Base-by-base conservation (phyloP, 202 grass and related monocot genomes). In the Schoenoplectus triqueter region DNA sequence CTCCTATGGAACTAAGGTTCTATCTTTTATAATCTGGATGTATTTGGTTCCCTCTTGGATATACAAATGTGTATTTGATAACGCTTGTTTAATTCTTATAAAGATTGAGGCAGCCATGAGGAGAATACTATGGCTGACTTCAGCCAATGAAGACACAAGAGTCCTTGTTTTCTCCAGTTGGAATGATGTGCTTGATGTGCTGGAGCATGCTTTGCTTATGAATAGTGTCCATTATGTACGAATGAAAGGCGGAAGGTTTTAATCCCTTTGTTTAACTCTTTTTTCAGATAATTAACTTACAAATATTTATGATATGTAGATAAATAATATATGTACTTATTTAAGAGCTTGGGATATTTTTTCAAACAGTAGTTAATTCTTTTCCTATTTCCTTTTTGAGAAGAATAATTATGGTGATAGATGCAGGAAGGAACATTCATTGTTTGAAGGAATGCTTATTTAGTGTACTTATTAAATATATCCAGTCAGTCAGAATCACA, bases 241-340 rank as follows among this genome's bases (percentile, higher is more conserved):
- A 54, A 98, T 98, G 95, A 98, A 98, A 92, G 95, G 95, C 76
- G 92, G 95, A 89, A 92, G 95, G 95, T 95, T 77, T 59, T 57
- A 76, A 39, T 50, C 39, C 10, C 20, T 40, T 81, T 64, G 13
- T 44, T 55, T 13, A 10, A 83, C 22, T 10, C 72, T 61, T 84
- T 50, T 41, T 42, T 87, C 72, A 87, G 7, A 41, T 84, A 44
- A 65, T 10, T 73, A 7, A 82, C 19, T 40, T 42, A 5, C 64
- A 77, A 3, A 22, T 17, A 64, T 69, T 17, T 69, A 69, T 69
- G 41, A 73, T 54, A 77, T 7, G 10, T 56, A 56, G 21, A 55
- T 39, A 77, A 55, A 57, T 77, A 14, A 39, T 57, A 57, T 77
- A 40, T 77, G 51, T 56, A 40, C 19, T 56, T 77, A 1, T 31